Conservation (phyloP, 805 yeast genomes). For the Saitoella complicata region DNA sequence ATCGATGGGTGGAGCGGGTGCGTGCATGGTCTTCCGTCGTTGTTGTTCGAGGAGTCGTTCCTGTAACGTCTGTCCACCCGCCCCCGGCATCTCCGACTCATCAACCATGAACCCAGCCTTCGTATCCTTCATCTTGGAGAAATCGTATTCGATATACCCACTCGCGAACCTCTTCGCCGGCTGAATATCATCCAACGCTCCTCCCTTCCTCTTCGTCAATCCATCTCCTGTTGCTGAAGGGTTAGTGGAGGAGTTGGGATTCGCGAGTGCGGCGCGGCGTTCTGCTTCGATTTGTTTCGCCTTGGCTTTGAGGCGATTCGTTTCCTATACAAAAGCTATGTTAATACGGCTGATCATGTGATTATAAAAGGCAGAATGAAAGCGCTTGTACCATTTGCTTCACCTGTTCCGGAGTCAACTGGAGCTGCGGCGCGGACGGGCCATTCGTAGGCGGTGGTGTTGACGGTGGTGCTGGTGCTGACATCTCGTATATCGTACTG, state of each 20-base stretch:
- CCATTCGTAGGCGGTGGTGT: no score
- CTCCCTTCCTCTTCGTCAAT: conserved; percentile 5
- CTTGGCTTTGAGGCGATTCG: background rate
- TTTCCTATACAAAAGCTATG: background rate
- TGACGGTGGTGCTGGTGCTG: no score
- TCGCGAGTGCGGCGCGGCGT: background rate
- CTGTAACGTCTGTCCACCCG: conserved; percentile 31
- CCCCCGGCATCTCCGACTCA: conserved; percentile 31
- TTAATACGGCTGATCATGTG: no score
- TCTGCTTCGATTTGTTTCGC: background rate
- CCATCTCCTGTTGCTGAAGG: conserved; percentile 8
- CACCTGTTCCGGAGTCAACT: no score
- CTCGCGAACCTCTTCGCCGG: conserved; percentile 19
- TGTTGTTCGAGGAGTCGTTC: conserved; percentile 20
- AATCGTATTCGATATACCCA: conserved; percentile 37
- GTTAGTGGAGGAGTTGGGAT: background rate
- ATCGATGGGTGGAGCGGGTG: conserved; percentile 1
- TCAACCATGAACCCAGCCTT: conserved; percentile 81
- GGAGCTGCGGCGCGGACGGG: no score
- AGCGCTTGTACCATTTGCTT: no score
- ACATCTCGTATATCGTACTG: no score
- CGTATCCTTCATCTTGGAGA: conserved; percentile 77
- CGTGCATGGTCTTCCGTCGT: conserved; percentile 14
- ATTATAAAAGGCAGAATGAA: no score
- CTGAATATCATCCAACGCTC: conserved; percentile 5